phyloP scores from a whole-genome alignment of 495 filamentous ascomycete species.

The Parachaetomium inaequale region DNA sequence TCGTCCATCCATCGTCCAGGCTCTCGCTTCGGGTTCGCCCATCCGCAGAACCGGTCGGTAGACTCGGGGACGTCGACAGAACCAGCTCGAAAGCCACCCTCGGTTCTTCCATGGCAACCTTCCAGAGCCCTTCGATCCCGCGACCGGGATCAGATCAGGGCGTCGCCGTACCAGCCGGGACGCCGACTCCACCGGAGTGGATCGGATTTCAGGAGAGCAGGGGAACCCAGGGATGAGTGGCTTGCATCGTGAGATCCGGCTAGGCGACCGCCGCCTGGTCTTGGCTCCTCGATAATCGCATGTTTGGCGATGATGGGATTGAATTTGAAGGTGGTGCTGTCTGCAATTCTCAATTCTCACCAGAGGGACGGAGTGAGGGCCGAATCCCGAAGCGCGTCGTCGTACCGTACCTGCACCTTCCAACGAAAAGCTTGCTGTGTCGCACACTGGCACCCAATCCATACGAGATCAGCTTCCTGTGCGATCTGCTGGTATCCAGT shows the following conservation, averaged over 20 bases:
- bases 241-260: slow-evolving; percentile 4
- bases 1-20: background rate
- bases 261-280: background rate
- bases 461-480: slow-evolving; percentile 1
- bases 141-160: slow-evolving; percentile 11
- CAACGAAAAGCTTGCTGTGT: slow-evolving; percentile 1
- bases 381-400: background rate
- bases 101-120: background rate
- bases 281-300: slow-evolving; percentile 2
- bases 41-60: no score
- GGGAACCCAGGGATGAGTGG: background rate
- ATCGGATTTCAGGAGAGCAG: slow-evolving; percentile 18
- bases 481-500: background rate
- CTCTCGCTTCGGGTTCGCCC: no score
- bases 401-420: background rate
- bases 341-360: background rate
- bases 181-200: slow-evolving; percentile 11
- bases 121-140: slow-evolving; percentile 5
- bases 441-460: background rate
- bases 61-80: background rate
- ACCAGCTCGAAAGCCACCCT: background rate
- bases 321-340: background rate
- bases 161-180: slow-evolving; percentile 6
- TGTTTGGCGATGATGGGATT: background rate
- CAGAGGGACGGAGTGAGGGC: background rate